phyloP scores from a whole-genome alignment of 2,329 filamentous ascomycete genomes.

The Colletotrichum chrysophilum region DNA sequence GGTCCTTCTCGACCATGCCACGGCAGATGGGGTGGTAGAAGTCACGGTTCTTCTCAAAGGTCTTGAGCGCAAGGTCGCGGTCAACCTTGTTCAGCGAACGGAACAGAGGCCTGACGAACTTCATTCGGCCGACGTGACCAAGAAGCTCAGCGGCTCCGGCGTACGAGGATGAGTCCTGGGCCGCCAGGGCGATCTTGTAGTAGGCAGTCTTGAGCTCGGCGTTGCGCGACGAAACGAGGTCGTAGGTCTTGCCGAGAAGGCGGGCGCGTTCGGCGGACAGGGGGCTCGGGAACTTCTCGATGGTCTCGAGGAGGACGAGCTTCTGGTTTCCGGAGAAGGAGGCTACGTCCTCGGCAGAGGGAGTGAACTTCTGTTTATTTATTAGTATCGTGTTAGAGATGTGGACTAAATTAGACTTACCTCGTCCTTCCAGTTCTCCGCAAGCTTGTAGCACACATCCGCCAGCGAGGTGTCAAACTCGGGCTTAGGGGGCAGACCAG shows the following conservation, averaged over 20 bases:
- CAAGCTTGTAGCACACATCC: constrained; percentile 82
- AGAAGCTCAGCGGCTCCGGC: constrained; percentile 75
- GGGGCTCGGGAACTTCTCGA: constrained; percentile 71
- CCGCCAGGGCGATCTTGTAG: constrained; percentile 78
- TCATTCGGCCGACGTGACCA: constrained; percentile 89
- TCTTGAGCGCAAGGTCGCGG: constrained; percentile 74
- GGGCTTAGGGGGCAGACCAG: constrained; percentile 88
- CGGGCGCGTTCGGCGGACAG: constrained; percentile 71
- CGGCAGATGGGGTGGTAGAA: constrained; percentile 97
- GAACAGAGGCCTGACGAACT: constrained; percentile 91
- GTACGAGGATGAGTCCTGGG: constrained; percentile 73
- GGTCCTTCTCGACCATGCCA: constrained; percentile 85
- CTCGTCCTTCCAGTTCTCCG: constrained; percentile 77
- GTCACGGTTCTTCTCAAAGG: constrained; percentile 85
- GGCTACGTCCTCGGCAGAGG: constrained; percentile 71
- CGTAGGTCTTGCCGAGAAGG: constrained; percentile 77
- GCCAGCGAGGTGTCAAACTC: constrained; percentile 88
- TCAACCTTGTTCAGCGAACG: constrained; percentile 77
- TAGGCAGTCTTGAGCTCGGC: constrained; percentile 86
- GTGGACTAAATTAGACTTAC: constrained; percentile 37
- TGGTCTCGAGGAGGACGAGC: constrained; percentile 85
- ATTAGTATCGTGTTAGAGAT: constrained; percentile 4
- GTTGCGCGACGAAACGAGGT: constrained; percentile 76
- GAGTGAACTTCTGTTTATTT: constrained; percentile 59
- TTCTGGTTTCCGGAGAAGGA: constrained; percentile 85